These are phyloP conservation scores for Musa itinerans DNA, from an alignment of 176 grass and related monocot genomes.

Conservation along the genomic window DNA sequence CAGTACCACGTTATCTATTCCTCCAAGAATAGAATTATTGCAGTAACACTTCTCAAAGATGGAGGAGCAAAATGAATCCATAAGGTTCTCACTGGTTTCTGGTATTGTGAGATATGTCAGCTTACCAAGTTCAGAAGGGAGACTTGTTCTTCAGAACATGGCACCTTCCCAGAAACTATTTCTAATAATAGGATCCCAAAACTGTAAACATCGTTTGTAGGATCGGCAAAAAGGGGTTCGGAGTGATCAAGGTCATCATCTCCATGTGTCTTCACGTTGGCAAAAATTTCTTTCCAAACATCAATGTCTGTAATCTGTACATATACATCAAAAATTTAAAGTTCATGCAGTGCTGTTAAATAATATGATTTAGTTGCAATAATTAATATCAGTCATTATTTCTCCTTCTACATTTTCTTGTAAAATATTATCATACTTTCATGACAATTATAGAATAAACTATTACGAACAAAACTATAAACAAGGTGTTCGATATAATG, in stretches of 20 bases:
- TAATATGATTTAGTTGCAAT: too few species aligned
- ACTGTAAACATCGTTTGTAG: constrained; percentile 43
- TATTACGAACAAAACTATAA: too few species aligned
- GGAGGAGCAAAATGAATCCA: neutral
- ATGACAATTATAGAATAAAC: too few species aligned
- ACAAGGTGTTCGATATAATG: too few species aligned
- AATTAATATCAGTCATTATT: too few species aligned
- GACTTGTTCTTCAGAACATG: constrained; percentile 36
- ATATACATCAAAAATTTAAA: neutral
- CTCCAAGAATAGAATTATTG: too few species aligned
- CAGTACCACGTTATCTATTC: too few species aligned
- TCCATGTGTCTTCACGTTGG: constrained; percentile 40
- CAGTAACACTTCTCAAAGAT: neutral
- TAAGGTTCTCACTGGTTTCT: neutral
- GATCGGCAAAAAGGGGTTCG: constrained; percentile 31
- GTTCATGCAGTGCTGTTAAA: too few species aligned
- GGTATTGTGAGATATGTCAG: neutral
- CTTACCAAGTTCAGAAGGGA: constrained; percentile 60
- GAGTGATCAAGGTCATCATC: constrained; percentile 36
- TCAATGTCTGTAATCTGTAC: constrained; percentile 59
- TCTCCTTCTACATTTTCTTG: too few species aligned
- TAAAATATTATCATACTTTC: too few species aligned
- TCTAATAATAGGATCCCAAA: constrained; percentile 63
- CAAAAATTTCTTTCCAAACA: constrained; percentile 56
- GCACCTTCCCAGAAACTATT: constrained; percentile 61